Evolutionary conservation across 1,284 basidiomycete genomes (phyloP), one percentile per base, ranked within the genome.

Genomic region (Ustilago trichophora): DNA sequence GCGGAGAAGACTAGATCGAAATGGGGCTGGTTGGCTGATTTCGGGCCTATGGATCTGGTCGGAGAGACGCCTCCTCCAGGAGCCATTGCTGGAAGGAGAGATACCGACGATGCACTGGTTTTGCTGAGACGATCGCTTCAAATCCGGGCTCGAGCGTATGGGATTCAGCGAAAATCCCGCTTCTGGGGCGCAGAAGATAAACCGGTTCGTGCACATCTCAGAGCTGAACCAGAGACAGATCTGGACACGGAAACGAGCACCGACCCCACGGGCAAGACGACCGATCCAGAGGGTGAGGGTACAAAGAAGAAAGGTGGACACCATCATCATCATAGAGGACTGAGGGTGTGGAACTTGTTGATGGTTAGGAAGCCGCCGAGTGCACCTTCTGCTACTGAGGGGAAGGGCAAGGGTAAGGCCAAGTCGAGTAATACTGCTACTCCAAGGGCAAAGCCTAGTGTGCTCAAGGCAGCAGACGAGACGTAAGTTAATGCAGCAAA

Each of bases 51-150:
- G 15, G 75, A 73, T 34, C 32, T 77, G 19, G 16, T 27, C 6
- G 34, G 53, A 12, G 76, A 78, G 45, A 74, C 63, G 18, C 76
- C 76, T 1, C 76, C 76, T 0, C 76, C 75, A 0, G 57, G 58
- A 8, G 75, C 76, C 0, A 70, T 78, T 18, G 75, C 71, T 4
- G 76, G 76, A 2, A 43, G 76, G 4, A 34, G 75, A 21, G 76
- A 78, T 44, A 73, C 73, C 0, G 53, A 66, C 7, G 57, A 62
- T 27, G 58, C 65, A 0, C 42, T 68, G 3, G 42, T 56, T 4
- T 50, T 68, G 0, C n/a, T 68, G 9, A 31, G 58, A 8, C 26
- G 59, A 15, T 62, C 57, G 7, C 43, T 68, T 1, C 65, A 62
- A 29, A 68, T 68, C 32, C 13, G 65, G 9, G 57, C 65, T 8